Evolutionary conservation across 495 filamentous ascomycete genomes (phyloP), one percentile per base, ranked within the genome.

Genomic region (Elasticomyces elasticus): DNA sequence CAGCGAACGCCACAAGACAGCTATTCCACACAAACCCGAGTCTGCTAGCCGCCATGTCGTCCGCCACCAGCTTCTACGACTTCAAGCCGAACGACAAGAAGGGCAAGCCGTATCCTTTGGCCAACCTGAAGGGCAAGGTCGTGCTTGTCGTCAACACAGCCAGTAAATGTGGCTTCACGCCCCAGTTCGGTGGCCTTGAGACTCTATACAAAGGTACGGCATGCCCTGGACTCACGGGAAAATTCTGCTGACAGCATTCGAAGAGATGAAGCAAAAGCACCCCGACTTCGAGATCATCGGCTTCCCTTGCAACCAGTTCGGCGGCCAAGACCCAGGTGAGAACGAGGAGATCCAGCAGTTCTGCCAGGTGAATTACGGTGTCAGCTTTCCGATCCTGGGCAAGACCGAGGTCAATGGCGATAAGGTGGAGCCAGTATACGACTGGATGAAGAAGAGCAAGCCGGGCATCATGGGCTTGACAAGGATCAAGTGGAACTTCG

Each of bases 281-380:
- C 77, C 79, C 30, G 76, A 86, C 60, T 91, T 98, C 72, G 71
- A 76, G 59, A 80, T 99, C 69, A 76, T 99, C 62, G 92, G 91
- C 61, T 96, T 99, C 75, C 92, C 92, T 51, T 96, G 91, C 81
- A 97, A 96, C 76, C 92, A 99, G 71, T 99, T 99, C 74, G 85
- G 82, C 65, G 67, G 67, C 58, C 94, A 97, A 67, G 94, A 97
- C 60, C 90, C 89, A 15, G 89, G 87, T 56, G 74, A 75, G 73
- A 82, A 92, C 70, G 90, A 92, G 59, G 83, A 94, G 31, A 95
- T 97, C 70, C 86, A 94, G 71, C 70, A 72, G 53, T 96, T 98
- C 76, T 95, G 92, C 77, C 82, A 87, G 71, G 27, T 87, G 62
- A 97, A 97, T 78, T 97, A 95, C 71, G 92, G 94, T 66, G 88